phyloP scores from a whole-genome alignment of 1,284 basidiomycete species.

The Trametes pubescens region DNA sequence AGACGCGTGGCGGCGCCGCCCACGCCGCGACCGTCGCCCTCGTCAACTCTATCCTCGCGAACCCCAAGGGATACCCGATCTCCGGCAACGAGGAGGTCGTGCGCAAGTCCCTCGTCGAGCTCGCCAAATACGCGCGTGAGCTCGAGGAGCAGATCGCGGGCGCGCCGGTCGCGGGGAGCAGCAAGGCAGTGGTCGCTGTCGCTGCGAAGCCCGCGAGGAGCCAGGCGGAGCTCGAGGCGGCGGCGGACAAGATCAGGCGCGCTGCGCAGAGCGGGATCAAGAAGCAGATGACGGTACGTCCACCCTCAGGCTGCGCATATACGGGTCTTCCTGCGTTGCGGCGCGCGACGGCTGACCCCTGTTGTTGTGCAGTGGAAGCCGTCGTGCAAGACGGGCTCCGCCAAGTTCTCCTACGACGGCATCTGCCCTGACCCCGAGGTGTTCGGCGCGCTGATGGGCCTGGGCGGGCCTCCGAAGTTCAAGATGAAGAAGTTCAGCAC shows the following conservation, averaged over 20 bases:
- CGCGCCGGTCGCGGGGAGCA: slow-evolving; percentile 22
- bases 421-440: slow-evolving; percentile 60
- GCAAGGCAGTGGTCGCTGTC: slow-evolving; percentile 14
- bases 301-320: not conserved
- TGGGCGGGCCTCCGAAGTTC: slow-evolving; percentile 57
- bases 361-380: slow-evolving; percentile 54
- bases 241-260: slow-evolving; percentile 55
- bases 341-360: slow-evolving; percentile 9
- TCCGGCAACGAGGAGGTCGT: slow-evolving; percentile 45
- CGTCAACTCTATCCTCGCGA: slow-evolving; percentile 48
- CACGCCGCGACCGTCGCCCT: slow-evolving; percentile 47
- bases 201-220: slow-evolving; percentile 48
- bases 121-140: slow-evolving; percentile 55
- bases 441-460: slow-evolving; percentile 56
- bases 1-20: slow-evolving; percentile 37
- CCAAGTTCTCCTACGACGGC: slow-evolving; percentile 63
- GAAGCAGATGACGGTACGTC: slow-evolving; percentile 59
- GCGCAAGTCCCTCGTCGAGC: slow-evolving; percentile 44
- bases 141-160: slow-evolving; percentile 46
- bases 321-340: slow-evolving; percentile 13
- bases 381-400: slow-evolving; percentile 56
- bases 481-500: slow-evolving; percentile 58
- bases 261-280: slow-evolving; percentile 59
- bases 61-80: slow-evolving; percentile 46
- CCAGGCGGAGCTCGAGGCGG: slow-evolving; percentile 49